These are phyloP conservation scores for Russula ochroleuca DNA, from an alignment of 768 basidiomycete genomes.

Conservation along the genomic window DNA sequence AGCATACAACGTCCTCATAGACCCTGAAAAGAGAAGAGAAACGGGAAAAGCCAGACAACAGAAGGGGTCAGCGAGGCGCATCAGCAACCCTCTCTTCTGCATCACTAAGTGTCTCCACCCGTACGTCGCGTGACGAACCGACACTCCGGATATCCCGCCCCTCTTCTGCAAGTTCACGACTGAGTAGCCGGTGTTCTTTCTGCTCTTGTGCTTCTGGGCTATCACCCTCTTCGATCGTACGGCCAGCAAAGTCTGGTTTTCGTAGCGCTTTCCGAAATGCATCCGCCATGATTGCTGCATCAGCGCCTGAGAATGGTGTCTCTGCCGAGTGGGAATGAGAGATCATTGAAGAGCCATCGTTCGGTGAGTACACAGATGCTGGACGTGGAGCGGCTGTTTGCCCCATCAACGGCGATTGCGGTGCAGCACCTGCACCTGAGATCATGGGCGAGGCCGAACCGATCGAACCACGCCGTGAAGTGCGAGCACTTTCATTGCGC, in stretches of 20 bases:
- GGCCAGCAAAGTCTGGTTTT: constrained; percentile 80
- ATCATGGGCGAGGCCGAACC: constrained; percentile 84
- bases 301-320: constrained; percentile 73
- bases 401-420: constrained; percentile 48
- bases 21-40: constrained; percentile 20
- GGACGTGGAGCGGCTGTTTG: constrained; percentile 32
- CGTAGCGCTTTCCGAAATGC: constrained; percentile 85
- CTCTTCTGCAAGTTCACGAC: constrained; percentile 79
- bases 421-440: constrained; percentile 48
- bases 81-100: constrained; percentile 35
- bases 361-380: constrained; percentile 35
- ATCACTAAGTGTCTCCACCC: constrained; percentile 65
- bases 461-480: constrained; percentile 67
- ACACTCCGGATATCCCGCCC: constrained; percentile 87
- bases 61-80: constrained; percentile 24
- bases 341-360: constrained; percentile 69
- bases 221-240: constrained; percentile 66
- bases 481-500: constrained; percentile 39
- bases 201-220: constrained; percentile 47
- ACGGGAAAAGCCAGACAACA: neutral
- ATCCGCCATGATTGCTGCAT: constrained; percentile 91
- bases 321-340: constrained; percentile 57
- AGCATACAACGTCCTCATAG: constrained; percentile 24
- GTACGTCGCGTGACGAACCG: constrained; percentile 71
- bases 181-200: constrained; percentile 46